These are phyloP conservation scores for Letharia columbiana DNA, from an alignment of 495 filamentous ascomycete genomes.

Conservation along the genomic window DNA sequence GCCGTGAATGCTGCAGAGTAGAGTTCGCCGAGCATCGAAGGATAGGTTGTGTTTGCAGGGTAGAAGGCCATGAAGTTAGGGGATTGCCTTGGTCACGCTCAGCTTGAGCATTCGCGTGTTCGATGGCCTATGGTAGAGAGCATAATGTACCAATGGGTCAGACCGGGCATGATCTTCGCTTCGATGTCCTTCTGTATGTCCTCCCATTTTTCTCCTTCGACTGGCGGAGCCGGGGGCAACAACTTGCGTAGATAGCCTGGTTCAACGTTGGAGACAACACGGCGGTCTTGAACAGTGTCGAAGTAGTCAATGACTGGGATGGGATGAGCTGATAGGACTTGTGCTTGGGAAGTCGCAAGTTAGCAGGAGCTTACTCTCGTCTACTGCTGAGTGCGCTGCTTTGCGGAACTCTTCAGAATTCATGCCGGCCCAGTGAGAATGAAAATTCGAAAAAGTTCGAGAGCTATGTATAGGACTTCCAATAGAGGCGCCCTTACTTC, in stretches of 20 bases:
- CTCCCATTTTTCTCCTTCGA: conserved; percentile 66
- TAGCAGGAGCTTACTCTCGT: conserved; percentile 58
- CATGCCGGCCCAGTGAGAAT: conserved; percentile 42
- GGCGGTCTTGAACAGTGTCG: conserved; percentile 58
- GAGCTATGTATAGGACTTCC: no score
- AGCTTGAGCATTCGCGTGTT: background rate
- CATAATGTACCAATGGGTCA: conserved; percentile 71
- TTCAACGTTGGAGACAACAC: conserved; percentile 67
- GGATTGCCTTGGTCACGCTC: conserved; percentile 47
- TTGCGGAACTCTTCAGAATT: conserved; percentile 72
- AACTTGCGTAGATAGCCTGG: conserved; percentile 82
- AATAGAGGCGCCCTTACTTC: no score
- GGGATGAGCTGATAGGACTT: background rate
- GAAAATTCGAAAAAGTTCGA: background rate
- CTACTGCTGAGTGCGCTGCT: conserved; percentile 73
- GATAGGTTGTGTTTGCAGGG: conserved; percentile 73
- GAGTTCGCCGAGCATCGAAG: conserved; percentile 85
- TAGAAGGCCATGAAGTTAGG: conserved; percentile 98
- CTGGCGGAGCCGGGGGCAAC: conserved; percentile 64
- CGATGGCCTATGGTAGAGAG: background rate
- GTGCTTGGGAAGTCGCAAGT: background rate
- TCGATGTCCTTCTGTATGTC: conserved; percentile 81
- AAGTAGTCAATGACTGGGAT: conserved; percentile 71
- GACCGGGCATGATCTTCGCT: conserved; percentile 79
- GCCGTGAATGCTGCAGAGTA: conserved; percentile 83